Evolutionary conservation across 352 stramenopile genomes (phyloP).

Genomic region (Discostella stelligera): DNA sequence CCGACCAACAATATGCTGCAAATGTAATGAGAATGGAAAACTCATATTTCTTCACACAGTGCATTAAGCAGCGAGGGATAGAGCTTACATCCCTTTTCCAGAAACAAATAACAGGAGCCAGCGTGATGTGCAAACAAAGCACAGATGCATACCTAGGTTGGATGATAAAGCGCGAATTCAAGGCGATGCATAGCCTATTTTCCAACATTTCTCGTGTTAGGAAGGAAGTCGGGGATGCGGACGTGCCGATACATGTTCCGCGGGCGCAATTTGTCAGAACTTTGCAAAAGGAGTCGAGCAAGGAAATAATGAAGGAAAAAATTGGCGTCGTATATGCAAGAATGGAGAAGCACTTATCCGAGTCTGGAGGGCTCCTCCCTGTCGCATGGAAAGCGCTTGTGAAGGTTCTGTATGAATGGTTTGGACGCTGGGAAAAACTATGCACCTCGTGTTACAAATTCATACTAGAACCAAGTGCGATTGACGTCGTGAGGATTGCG

Average conservation of each 20-base stretch:
- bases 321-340: slow-evolving; percentile 76
- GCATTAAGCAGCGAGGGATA: slow-evolving; percentile 68
- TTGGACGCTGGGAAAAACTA: slow-evolving; percentile 81
- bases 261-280: slow-evolving; percentile 77
- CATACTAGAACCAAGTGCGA: slow-evolving; percentile 70
- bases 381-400: slow-evolving; percentile 81
- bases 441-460: slow-evolving; percentile 80
- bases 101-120: slow-evolving; percentile 76
- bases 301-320: slow-evolving; percentile 81
- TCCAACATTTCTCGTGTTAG: slow-evolving; percentile 76
- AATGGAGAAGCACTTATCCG: slow-evolving; percentile 83
- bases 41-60: slow-evolving; percentile 80
- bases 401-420: slow-evolving; percentile 83
- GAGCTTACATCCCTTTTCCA: slow-evolving; percentile 71
- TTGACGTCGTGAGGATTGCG: slow-evolving; percentile 79
- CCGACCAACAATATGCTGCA: slow-evolving; percentile 78
- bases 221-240: slow-evolving; percentile 74
- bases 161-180: slow-evolving; percentile 84
- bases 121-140: slow-evolving; percentile 76
- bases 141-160: slow-evolving; percentile 81
- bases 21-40: slow-evolving; percentile 84
- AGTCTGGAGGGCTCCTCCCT: slow-evolving; percentile 70
- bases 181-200: slow-evolving; percentile 78
- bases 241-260: slow-evolving; percentile 78
- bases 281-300: slow-evolving; percentile 78